phyloP scores from a whole-genome alignment of 1,284 basidiomycete genomes.

The Agaricales sp. region DNA sequence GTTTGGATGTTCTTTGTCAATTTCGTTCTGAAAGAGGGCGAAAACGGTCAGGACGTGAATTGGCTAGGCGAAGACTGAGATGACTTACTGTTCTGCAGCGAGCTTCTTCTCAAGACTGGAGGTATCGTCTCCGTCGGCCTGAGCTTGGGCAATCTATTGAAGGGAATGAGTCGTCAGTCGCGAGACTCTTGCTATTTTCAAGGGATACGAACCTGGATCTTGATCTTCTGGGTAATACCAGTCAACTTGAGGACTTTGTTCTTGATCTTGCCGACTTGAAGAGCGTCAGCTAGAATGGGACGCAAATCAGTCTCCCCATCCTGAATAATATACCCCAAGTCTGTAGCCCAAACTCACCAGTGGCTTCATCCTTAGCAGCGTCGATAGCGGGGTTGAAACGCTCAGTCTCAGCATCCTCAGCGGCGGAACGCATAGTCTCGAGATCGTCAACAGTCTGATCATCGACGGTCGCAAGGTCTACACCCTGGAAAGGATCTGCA shows the following conservation, averaged over 20 bases:
- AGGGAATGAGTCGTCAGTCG: not conserved
- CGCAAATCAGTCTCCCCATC: not conserved
- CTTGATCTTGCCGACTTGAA: conserved; percentile 36
- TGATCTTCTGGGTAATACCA: conserved; percentile 13
- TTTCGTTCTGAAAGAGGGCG: conserved; percentile 17
- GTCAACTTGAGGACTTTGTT: conserved; percentile 44
- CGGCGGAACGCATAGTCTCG: conserved; percentile 29
- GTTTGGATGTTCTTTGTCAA: conserved; percentile 26
- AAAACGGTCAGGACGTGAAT: not conserved
- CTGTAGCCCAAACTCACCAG: not conserved
- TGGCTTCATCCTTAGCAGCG: conserved; percentile 25
- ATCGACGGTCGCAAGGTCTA: conserved; percentile 24
- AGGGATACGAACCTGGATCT: conserved; percentile 21
- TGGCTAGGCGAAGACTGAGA: not conserved
- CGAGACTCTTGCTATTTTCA: not conserved
- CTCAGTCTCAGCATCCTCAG: conserved; percentile 31
- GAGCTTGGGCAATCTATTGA: conserved; percentile 24
- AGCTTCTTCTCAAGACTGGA: conserved; percentile 15
- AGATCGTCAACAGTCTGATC: conserved; percentile 19
- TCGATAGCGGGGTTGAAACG: conserved; percentile 33
- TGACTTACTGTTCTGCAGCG: conserved; percentile 20
- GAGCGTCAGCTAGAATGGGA: conserved; percentile 23
- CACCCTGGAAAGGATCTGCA: conserved; percentile 24
- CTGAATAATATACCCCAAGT: not conserved
- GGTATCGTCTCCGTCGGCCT: conserved; percentile 25